Evolutionary conservation across 768 basidiomycete species (phyloP), one percentile per base, ranked within the genome.

Genomic region (Coprinopsis strossmayeri): DNA sequence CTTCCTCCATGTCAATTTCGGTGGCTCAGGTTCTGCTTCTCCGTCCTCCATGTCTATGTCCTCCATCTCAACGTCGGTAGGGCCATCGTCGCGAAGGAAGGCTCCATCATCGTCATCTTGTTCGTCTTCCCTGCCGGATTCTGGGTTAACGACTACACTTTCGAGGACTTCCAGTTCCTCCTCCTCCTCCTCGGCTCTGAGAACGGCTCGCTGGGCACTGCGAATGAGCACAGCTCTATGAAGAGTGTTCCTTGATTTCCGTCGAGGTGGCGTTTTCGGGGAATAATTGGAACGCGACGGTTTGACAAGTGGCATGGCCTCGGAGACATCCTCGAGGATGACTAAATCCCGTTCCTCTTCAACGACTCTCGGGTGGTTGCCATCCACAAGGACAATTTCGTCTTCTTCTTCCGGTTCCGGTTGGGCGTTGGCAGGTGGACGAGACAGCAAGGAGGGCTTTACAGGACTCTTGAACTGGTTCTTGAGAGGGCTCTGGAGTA

Each of bases 181-280:
- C 34, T 69, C 70, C 46, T 73, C 68, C 40, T 69, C 71, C 38
- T 77, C 71, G 48, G 78, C 74, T 48, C 77, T 72, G 55, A 78
- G 48, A 0, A 78, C 73, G 0, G 78, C 77, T 12, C 82, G 70
- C 56, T 87, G 84, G 0, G 82, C 83, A 32, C 81, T 83, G 9
- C 83, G 74, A 11, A 88, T 78, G 9, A 88, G 67, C 1, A 88
- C 85, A 0, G 82, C 81, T 11, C 79, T 77, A 55, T 88, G 84
- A 1, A 88, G 64, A 2, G 78, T 80, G 13, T 69, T 69, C 1
- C 77, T 67, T 3, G 68, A 65, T 26, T 67, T 63, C 24, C 59
- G 62, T 21, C 67, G 65, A 2, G 60, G 64, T 0, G 73, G 66
- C 1, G 70, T 69, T 34, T 63, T 59, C 5, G 67, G 69, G 5